These are phyloP conservation scores for Penicillium sp. DNA, from an alignment of 2,329 filamentous ascomycete genomes.

Conservation along the genomic window DNA sequence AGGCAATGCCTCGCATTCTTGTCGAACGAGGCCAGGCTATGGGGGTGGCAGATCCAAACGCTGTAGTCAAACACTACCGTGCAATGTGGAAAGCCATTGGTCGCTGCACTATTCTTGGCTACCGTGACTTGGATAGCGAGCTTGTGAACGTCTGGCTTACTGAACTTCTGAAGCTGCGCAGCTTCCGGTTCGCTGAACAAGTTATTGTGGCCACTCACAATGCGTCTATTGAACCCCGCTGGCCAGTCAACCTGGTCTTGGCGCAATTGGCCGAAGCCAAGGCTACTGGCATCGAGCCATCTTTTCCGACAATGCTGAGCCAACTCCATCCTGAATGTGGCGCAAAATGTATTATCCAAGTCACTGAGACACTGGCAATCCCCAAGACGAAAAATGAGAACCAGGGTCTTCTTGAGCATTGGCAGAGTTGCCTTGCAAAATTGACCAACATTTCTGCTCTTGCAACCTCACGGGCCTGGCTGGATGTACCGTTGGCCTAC, in stretches of 20 bases:
- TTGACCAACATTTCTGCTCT: conserved; percentile 18
- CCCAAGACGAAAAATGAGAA: conserved; percentile 13
- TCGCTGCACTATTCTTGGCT: conserved; percentile 29
- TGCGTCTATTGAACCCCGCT: conserved; percentile 10
- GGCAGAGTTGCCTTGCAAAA: conserved; percentile 25
- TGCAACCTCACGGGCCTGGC: conserved; percentile 23
- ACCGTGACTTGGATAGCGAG: conserved; percentile 27
- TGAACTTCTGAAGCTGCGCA: conserved; percentile 18
- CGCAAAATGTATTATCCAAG: conserved; percentile 24
- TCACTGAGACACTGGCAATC: conserved; percentile 28
- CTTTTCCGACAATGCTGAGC: conserved; percentile 18
- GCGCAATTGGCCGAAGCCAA: conserved; percentile 17
- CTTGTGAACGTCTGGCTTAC: conserved; percentile 30
- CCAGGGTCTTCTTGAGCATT: conserved; percentile 23
- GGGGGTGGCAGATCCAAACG: conserved; percentile 9
- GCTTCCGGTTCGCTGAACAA: conserved; percentile 23
- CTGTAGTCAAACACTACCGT: conserved; percentile 21
- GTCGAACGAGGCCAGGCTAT: conserved; percentile 13
- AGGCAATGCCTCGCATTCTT: conserved; percentile 19
- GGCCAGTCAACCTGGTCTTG: conserved; percentile 25
- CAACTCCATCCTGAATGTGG: conserved; percentile 21
- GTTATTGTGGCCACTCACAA: conserved; percentile 27
- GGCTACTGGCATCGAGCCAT: conserved; percentile 6
- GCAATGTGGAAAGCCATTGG: conserved; percentile 36
- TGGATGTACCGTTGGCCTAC: conserved; percentile 15